Evolutionary conservation across 345 rosid species (phyloP).

Genomic region (Draba incana): DNA sequence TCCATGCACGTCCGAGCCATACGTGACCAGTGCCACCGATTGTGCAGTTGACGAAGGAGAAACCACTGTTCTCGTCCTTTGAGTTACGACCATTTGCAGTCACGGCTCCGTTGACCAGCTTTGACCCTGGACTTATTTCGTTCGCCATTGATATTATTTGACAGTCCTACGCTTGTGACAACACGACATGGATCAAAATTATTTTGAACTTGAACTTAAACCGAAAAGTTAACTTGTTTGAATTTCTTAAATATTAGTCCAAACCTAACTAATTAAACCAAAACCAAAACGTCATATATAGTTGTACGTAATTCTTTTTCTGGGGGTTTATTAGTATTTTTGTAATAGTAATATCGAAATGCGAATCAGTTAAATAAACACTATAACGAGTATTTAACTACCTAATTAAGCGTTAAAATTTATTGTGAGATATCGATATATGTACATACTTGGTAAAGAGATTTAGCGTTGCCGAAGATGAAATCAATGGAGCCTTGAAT

Average conservation of each 20-base stretch:
- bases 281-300: too few relatives aligned
- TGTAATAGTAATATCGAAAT: too few relatives aligned
- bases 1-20: constrained; percentile 95
- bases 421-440: not conserved
- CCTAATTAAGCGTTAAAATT: not conserved
- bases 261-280: not conserved
- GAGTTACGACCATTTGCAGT: constrained; percentile 83
- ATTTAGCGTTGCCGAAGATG: constrained; percentile 82
- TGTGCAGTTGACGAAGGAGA: constrained; percentile 62
- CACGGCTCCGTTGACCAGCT: constrained; percentile 68
- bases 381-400: not conserved
- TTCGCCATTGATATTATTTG: constrained; percentile 74
- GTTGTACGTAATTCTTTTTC: too few relatives aligned
- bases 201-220: too few relatives aligned
- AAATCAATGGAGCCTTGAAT: constrained; percentile 97
- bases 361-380: too few relatives aligned
- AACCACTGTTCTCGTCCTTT: constrained; percentile 77
- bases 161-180: constrained; percentile 49
- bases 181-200: not conserved
- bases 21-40: constrained; percentile 83
- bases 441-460: constrained; percentile 63
- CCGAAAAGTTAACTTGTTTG: too few relatives aligned
- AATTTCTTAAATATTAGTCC: too few relatives aligned
- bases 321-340: too few relatives aligned
- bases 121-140: constrained; percentile 67